phyloP scores from a whole-genome alignment of 768 basidiomycete genomes.

The Mycena galopus region DNA sequence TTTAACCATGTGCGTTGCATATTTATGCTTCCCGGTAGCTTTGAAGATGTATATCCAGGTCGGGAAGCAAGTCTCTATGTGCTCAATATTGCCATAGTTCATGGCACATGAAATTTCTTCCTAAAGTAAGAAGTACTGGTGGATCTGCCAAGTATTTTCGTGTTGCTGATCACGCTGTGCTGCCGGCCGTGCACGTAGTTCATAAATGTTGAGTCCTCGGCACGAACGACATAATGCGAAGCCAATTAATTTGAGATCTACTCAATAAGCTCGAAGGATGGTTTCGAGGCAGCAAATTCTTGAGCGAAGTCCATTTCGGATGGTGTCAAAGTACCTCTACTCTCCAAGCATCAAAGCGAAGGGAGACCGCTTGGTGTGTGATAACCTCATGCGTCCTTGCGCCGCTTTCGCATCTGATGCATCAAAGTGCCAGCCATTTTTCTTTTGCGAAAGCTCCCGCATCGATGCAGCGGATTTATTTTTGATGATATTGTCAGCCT shows the following conservation, averaged over 20 bases:
- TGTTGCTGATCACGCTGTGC: conserved; percentile 44
- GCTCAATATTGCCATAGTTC: conserved; percentile 49
- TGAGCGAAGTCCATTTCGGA: conserved; percentile 38
- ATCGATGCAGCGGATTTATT: too few relatives aligned
- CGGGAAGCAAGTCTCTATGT: conserved; percentile 41
- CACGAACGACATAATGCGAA: conserved; percentile 34
- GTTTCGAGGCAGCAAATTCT: conserved; percentile 46
- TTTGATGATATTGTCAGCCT: too few relatives aligned
- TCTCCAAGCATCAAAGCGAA: conserved; percentile 47
- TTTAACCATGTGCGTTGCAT: conserved; percentile 44
- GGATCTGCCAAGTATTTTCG: conserved; percentile 48
- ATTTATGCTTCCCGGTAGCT: conserved; percentile 52
- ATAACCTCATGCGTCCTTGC: conserved; percentile 53
- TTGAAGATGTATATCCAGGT: conserved; percentile 46
- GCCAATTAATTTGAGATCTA: conserved; percentile 42
- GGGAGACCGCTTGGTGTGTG: conserved; percentile 42
- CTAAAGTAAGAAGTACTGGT: conserved; percentile 55
- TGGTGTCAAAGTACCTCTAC: conserved; percentile 30
- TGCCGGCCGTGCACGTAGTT: neutral
- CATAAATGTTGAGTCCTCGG: conserved; percentile 14
- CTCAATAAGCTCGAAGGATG: conserved; percentile 40
- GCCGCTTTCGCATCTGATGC: too few relatives aligned
- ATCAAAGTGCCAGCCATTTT: too few relatives aligned
- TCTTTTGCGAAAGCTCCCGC: too few relatives aligned
- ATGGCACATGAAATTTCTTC: conserved; percentile 52